Base-by-base conservation (phyloP, 257 asterid genomes). In the Primulina eburnea region DNA sequence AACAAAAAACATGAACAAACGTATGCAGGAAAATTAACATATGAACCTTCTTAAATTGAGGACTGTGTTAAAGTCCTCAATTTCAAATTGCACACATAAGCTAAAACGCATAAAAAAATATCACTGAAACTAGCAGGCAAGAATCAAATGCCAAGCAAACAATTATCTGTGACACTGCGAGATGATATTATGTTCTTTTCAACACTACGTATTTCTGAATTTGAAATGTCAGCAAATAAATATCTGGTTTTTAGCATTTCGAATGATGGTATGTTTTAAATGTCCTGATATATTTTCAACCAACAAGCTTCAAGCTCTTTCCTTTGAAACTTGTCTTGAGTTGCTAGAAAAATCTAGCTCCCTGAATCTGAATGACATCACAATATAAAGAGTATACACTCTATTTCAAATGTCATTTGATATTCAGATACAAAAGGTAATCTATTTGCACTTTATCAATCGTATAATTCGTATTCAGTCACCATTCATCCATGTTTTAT, bases 51-150 rank as follows among this genome's bases (percentile, higher is more conserved):
- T 20, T 52, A 50, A 67, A 63, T 20, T 67, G 20, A 52, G 30
- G 68, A 10, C 10, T 8, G 35, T 38, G 63, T 58, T 11, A 64
- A 21, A 70, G 62, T 24, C 68, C n/a, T 24, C 12, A 30, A 67
- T 52, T 50, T 29, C 60, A 65, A 53, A 69, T 50, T 26, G 24
- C 66, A 10, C 24, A 40, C 50, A 62, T 43, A 73, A 57, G 58
- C 47, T 43, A 58, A 52, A 8, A 29, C 59, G 60, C 24, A 26
- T 35, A 3, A 28, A 65, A 29, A 17, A 38, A 60, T 38, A 17
- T 55, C 60, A 29, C 56, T 30, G 24, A 66, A 38, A 76, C 38
- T 52, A 71, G 26, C 12, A 43, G 70, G 34, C 74, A 72, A 59
- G 26, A 50, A 69, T 68, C 53, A 68, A 58, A 32, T 57, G 1